These are phyloP conservation scores for Rhodomyrtus tomentosa DNA, from an alignment of 345 rosid species.

Conservation along the genomic window DNA sequence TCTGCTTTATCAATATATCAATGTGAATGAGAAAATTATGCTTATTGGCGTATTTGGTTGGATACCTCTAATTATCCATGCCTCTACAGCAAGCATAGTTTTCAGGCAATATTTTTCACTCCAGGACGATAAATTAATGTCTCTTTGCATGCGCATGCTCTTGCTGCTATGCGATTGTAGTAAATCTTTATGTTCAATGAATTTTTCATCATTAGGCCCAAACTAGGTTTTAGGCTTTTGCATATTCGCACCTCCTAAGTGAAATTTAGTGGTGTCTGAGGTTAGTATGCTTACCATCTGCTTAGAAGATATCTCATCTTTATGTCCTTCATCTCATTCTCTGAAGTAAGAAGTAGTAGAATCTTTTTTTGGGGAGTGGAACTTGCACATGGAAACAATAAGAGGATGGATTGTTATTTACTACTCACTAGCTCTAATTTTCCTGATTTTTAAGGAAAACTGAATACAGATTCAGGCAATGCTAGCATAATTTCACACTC, in stretches of 20 bases:
- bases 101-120: background rate
- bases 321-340: background rate
- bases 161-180: background rate
- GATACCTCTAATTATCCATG: background rate
- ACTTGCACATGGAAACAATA: background rate
- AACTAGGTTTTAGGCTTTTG: background rate
- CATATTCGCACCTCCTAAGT: background rate
- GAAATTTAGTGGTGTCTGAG: background rate
- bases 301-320: background rate
- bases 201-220: background rate
- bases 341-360: background rate
- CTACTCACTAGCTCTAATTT: background rate
- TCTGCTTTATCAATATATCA: slow-evolving; percentile 5
- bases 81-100: background rate
- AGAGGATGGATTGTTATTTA: background rate
- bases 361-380: no score
- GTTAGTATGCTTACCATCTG: background rate
- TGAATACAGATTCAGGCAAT: background rate
- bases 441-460: background rate
- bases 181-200: background rate
- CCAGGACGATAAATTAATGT: background rate
- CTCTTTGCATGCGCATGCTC: background rate
- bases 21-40: background rate
- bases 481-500: background rate
- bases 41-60: background rate